Conservation (phyloP, 192 early-diverging fungal genomes). For the Backusella luteola region DNA sequence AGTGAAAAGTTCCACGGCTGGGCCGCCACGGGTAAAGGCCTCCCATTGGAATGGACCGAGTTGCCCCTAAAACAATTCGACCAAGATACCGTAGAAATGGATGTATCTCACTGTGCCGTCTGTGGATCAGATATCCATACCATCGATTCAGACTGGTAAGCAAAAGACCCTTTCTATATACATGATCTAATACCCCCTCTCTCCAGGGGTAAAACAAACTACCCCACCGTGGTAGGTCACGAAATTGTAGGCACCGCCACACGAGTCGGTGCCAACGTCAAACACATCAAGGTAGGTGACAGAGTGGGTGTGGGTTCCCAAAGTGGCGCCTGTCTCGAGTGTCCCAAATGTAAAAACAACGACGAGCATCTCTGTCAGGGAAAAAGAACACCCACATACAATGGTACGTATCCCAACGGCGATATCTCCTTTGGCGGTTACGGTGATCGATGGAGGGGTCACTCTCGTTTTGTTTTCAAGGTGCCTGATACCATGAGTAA, state of each 20-base stretch:
- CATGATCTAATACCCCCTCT: too few species aligned
- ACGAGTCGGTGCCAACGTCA: constrained; percentile 38
- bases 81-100: constrained; percentile 47
- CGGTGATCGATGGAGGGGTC: constrained; percentile 43
- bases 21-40: constrained; percentile 24
- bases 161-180: too few species aligned
- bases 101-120: constrained; percentile 64
- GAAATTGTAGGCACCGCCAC: constrained; percentile 50
- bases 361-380: constrained; percentile 43
- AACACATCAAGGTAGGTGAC: constrained; percentile 46
- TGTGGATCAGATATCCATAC: constrained; percentile 79
- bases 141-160: constrained; percentile 42
- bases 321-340: constrained; percentile 52
- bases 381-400: constrained; percentile 48
- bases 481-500: constrained; percentile 51
- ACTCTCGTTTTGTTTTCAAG: constrained; percentile 63
- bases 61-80: constrained; percentile 36
- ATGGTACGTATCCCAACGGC: constrained; percentile 35
- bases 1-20: constrained; percentile 26
- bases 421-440: constrained; percentile 47
- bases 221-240: constrained; percentile 52
- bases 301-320: constrained; percentile 63
- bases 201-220: constrained; percentile 16
- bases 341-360: constrained; percentile 34
- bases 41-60: constrained; percentile 24